Base-by-base conservation (phyloP, 345 rosid species). In the Chamaenerion angustifolium region DNA sequence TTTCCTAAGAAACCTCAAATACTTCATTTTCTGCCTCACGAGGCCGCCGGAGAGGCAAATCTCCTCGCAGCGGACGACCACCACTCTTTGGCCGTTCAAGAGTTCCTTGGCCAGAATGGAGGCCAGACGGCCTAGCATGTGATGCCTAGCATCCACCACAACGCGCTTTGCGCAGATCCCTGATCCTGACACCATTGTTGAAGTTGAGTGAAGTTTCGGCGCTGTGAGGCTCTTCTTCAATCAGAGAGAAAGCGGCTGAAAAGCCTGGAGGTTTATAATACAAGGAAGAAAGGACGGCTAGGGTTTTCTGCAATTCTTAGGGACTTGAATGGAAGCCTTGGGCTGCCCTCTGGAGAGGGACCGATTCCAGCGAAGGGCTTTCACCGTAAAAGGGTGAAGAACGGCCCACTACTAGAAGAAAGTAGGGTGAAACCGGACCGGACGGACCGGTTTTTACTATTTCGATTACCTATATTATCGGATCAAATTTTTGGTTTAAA, bases 11-110 rank as follows among this genome's bases (percentile, higher is more conserved):
- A 88, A 88, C 51, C 97, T 56, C 79, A 82, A 48, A 75, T 78
- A 85, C 80, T 89, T 89, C 95, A 85, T 85, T 68, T 89, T 89
- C 78, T 89, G 88, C 11, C 97, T 57, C 16, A 82, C 95, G 16
- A 89, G 74, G 0, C 88, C 97, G 15, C 94, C 93, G 0, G 90
- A 85, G 52, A 89, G 46, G 64, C 97, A 75, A n/a, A 85, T 80
- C 82, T 82, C 88, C 66, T 89, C 95, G 55, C 94, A 89, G 44
- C 94, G 62, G 2, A 85, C 88, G 0, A 76, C 88, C 42, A 75
- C 94, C 11, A 85, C 88, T 51, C 66, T 81, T 67, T 89, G 90
- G 4, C 97, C 94, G 54, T 81, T 80, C 49, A 89, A 71, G 18
- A 82, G 67, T 68, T 89, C 95, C 83, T 89, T 89, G 3, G 95